phyloP scores from a whole-genome alignment of 2,329 filamentous ascomycete genomes.

The Aureobasidium sp. region DNA sequence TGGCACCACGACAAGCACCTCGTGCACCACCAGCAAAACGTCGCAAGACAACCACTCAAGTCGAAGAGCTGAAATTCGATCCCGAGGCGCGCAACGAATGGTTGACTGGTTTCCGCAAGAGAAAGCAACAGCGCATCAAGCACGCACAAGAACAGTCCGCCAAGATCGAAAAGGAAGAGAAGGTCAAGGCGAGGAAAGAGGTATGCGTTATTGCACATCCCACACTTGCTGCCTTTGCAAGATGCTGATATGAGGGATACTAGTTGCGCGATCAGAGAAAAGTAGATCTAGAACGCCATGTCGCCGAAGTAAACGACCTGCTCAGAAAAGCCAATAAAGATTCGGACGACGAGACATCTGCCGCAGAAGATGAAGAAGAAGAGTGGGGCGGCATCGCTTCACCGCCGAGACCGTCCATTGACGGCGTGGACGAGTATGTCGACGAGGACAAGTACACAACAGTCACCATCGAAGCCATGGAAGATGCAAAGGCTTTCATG shows the following conservation, averaged over 20 bases:
- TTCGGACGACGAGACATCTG: constrained; percentile 21
- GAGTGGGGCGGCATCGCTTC: constrained; percentile 38
- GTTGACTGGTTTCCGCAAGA: constrained; percentile 93
- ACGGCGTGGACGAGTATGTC: constrained; percentile 63
- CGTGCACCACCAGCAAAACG: constrained; percentile 6
- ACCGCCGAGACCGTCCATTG: constrained; percentile 33
- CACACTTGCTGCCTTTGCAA: too few species aligned
- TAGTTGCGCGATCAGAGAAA: constrained; percentile 79
- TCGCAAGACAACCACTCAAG: constrained; percentile 23
- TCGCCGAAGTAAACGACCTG: constrained; percentile 64
- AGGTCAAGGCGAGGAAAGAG: constrained; percentile 63
- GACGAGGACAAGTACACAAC: constrained; percentile 95
- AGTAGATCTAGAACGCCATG: constrained; percentile 71
- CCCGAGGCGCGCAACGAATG: constrained; percentile 70
- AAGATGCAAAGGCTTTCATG: constrained; percentile 40
- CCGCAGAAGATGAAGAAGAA: constrained; percentile 15
- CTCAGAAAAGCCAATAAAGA: constrained; percentile 46
- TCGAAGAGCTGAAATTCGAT: constrained; percentile 85
- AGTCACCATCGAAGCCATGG: constrained; percentile 85
- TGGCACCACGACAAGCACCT: neutral
- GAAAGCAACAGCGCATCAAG: constrained; percentile 78
- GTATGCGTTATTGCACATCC: constrained; percentile 36
- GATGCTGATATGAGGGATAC: neutral
- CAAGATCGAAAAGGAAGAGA: constrained; percentile 69
- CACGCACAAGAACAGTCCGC: constrained; percentile 73